Conservation (phyloP, 1,284 basidiomycete genomes). For the Exobasidium cylindrosporum region DNA sequence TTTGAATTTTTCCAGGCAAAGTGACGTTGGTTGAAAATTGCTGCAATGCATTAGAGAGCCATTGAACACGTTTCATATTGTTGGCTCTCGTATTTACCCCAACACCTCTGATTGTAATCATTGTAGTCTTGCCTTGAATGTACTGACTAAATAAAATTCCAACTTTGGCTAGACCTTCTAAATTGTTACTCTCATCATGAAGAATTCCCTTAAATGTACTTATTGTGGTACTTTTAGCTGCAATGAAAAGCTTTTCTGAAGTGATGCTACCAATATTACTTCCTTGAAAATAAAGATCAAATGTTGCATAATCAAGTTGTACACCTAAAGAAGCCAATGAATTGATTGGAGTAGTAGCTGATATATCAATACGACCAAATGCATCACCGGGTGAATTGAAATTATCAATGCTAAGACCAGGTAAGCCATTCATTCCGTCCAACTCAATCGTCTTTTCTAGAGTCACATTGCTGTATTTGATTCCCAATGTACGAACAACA, state of each 20-base stretch:
- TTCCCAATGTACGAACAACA: constrained; percentile 67
- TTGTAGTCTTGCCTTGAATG: constrained; percentile 66
- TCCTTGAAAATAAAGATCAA: constrained; percentile 61
- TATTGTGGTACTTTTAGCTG: constrained; percentile 61
- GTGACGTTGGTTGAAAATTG: constrained; percentile 66
- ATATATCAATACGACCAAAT: constrained; percentile 65
- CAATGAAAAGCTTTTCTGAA: constrained; percentile 61
- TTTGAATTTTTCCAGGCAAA: constrained; percentile 66
- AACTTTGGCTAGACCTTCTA: constrained; percentile 61
- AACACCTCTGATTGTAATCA: constrained; percentile 64
- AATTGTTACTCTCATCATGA: constrained; percentile 60
- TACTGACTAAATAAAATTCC: constrained; percentile 69
- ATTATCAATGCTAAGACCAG: constrained; percentile 64
- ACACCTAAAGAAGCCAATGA: constrained; percentile 70
- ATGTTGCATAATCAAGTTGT: constrained; percentile 68
- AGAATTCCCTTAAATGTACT: constrained; percentile 66
- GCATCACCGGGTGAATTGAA: constrained; percentile 58
- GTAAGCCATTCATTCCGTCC: constrained; percentile 70
- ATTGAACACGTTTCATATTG: constrained; percentile 62
- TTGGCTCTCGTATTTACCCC: constrained; percentile 61
- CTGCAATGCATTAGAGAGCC: constrained; percentile 71
- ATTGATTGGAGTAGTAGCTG: constrained; percentile 67
- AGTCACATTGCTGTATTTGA: constrained; percentile 67
- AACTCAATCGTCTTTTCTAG: constrained; percentile 67
- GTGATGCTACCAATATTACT: constrained; percentile 58